Evolutionary conservation across 345 rosid genomes (phyloP), one percentile per base, ranked within the genome.

Genomic region (Eucalyptus curtisii): DNA sequence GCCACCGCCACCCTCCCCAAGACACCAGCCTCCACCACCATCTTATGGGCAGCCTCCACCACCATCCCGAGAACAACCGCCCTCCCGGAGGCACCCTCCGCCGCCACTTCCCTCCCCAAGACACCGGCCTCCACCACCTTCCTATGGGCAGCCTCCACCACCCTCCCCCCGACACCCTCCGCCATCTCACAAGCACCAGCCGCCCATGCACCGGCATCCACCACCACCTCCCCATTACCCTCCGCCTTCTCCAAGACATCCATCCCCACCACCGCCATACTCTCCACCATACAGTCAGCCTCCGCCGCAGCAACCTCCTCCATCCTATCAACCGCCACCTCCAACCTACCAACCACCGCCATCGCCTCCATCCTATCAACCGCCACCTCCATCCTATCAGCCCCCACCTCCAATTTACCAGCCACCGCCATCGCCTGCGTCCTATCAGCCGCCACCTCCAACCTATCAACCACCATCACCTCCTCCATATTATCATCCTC

Each of bases 401-500:
- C 86, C 13, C 64, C 88, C 64, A 55, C 49, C 89, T 50, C 86
- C 86, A 52, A 85, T 44, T 17, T 52, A 81, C 13, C 86, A 31
- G 11, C 86, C 89, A 88, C 79, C 66, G 19, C 88, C 86, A 52
- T 16, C 87, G 19, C 80, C 89, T 19, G 59, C 89, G 13, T 49
- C 86, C 49, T 55, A 20, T 42, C 50, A 45, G 11, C 52, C 33
- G 49, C 85, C 89, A 3, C 92, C 88, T 19, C 87, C 89, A 45
- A 37, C 86, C 49, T 55, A 20, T 42, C 50, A 45, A 19, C 52
- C 25, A 57, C 85, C 89, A 4, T 89, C 88, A n/a, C 76, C 91
- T 14, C 92, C 90, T 6, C 89, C 91, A 76, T 84, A 76, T n/a
- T 52, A 86, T 86, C 45, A 68, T 33, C 86, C 92, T 7, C 90